Evolutionary conservation across 495 filamentous ascomycete genomes (phyloP), one percentile per base, ranked within the genome.

Genomic region (Hypomontagnella monticulosa): DNA sequence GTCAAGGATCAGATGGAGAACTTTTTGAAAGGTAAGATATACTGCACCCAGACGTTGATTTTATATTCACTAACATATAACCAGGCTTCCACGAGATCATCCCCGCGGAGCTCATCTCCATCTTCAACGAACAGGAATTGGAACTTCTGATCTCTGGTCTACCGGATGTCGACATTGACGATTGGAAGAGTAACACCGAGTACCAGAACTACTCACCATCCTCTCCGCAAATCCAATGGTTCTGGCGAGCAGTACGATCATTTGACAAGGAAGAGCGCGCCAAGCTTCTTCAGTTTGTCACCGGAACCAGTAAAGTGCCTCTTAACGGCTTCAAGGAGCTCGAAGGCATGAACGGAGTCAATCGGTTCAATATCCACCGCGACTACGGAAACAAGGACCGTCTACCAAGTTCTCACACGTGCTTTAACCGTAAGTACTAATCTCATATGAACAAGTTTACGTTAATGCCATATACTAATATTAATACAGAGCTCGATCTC

Each of bases 221-320:
- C 0, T 96, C 95, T 1, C 89, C 93, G 19, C 95, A 99, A 72
- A 97, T 99, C 67, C 95, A 99, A 76, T 98, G 95, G 96, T 97
- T 99, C 87, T 99, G 95, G 95, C 89, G 95, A 70, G 95, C 96
- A 3, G 90, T 99, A 40, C 90, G 96, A 67, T 97, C 93, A 4
- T 99, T 97, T 70, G 95, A 99, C 81, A 98, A 98, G 80, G 95
- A 99, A 81, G 95, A 98, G 78, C 92, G 92, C 56, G 95, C 95
- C 61, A 98, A 98, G 75, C 85, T 99, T 38, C 85, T 99, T 4
- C 95, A 99, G 73, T 99, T 99, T 76, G 95, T 98, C 62, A 99
- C 95, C 0, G 95, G 95, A 69, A 99, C 95, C 10, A 95, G 91
- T 78, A 99, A 99, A 81, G 95, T 99, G 19, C 95, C 95, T 41